Base-by-base conservation (phyloP, 2,329 filamentous ascomycete species). In the Diaporthe helianthi region DNA sequence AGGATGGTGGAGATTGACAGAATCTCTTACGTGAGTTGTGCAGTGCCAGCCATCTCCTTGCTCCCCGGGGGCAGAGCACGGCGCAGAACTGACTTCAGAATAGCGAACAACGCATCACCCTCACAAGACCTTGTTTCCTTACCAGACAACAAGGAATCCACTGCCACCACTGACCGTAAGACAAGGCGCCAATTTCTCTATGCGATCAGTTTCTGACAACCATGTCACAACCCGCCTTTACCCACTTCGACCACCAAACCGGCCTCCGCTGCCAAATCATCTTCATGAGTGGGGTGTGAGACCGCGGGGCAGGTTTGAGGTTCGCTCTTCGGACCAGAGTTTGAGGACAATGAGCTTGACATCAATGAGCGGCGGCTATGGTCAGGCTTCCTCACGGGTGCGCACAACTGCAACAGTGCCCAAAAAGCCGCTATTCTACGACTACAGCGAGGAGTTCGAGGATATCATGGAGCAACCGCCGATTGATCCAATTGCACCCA, bases 391-490 rank as follows among this genome's bases (percentile, higher is more conserved):
- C 4, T 76, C 78, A 70, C 58, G 44, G 29, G n/a, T 68, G 53
- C 61, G 74, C 68, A 68, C 73, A 26, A 60, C 71, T 70, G 47
- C 72, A 68, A 65, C 69, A 68, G 33, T 76, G 67, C 72, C 77
- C 54, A 68, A 73, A 44, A 74, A 79, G 69, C 78, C 82, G 52
- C 79, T 83, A 47, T 87, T 86, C 73, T 86, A 87, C 71, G 85
- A 87, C 73, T 87, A 87, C 73, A 83, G 80, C 22, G 85, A 87
- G 72, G 82, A 80, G 3, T 86, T 86, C 64, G 83, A 85, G 22
- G 78, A 75, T 53, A 71, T 58, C 6, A 31, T 64, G 10, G 64
- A 64, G 17, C 63, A 68, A 26, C 54, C 61, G 26, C 24, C 70
- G 15, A 65, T 65, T n/a, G 65, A 73, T 22, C 75, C 79, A 19